Conservation (phyloP, 495 filamentous ascomycete species). For the Geopyxis carbonaria region DNA sequence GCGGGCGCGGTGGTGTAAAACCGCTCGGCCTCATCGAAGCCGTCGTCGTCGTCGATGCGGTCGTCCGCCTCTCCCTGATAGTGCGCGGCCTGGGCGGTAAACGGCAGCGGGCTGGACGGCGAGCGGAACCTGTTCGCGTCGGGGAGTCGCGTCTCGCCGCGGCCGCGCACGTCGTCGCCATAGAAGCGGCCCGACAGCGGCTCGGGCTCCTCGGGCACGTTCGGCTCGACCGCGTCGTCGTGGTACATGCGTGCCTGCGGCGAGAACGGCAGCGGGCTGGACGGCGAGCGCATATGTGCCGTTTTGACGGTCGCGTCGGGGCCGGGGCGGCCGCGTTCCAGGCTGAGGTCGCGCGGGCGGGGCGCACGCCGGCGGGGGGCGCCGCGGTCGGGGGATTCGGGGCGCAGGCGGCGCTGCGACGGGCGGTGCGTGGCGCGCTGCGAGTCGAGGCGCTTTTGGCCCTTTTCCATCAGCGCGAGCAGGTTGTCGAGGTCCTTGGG, state of each 20-base stretch:
- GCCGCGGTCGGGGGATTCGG: slow-evolving; percentile 34
- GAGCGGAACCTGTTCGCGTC: no score
- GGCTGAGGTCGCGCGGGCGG: slow-evolving; percentile 34
- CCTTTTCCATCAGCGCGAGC: slow-evolving; percentile 28
- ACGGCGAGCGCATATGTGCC: slow-evolving; percentile 53
- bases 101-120: slow-evolving; percentile 1
- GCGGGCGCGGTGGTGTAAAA: background rate
- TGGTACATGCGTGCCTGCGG: slow-evolving; percentile 26
- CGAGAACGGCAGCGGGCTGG: slow-evolving; percentile 60
- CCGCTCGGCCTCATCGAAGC: background rate
- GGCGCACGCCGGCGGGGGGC: slow-evolving; percentile 16
- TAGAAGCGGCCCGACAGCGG: background rate
- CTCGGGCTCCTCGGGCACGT: background rate
- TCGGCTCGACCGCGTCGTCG: slow-evolving; percentile 14
- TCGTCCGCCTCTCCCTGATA: slow-evolving; percentile 4
- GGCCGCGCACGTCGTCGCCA: background rate
- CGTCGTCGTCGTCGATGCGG: background rate
- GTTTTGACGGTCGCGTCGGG: slow-evolving; percentile 35
- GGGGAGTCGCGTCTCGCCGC: no score
- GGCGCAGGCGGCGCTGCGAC: slow-evolving; percentile 33
- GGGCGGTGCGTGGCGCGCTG: slow-evolving; percentile 28
- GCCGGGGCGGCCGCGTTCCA: slow-evolving; percentile 35
- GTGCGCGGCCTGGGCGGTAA: slow-evolving; percentile 7
- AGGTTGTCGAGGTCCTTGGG: slow-evolving; percentile 33
- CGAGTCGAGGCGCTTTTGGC: slow-evolving; percentile 27